These are phyloP conservation scores for Pseudotsuga menziesii DNA, from an alignment of 75 land plant species.

Conservation along the genomic window DNA sequence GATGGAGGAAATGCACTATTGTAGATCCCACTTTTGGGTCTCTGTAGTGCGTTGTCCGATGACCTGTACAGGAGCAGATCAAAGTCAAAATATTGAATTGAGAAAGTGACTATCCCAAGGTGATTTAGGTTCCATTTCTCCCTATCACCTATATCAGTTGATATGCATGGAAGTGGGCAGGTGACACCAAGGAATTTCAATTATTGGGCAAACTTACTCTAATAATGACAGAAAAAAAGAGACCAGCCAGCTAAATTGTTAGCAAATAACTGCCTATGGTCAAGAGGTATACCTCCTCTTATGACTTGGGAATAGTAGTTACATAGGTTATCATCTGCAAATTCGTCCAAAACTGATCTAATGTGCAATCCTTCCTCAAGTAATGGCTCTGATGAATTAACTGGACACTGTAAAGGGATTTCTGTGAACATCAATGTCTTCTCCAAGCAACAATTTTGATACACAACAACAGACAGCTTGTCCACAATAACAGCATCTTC, in stretches of 20 bases:
- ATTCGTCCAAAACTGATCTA: conserved; percentile 22
- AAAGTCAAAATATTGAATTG: neutral
- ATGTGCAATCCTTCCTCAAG: conserved; percentile 11
- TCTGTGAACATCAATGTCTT: conserved; percentile 16
- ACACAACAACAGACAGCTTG: conserved; percentile 23
- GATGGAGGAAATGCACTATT: conserved; percentile 19
- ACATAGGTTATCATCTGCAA: conserved; percentile 12
- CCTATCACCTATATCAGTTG: too few species aligned
- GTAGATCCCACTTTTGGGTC: conserved; percentile 20
- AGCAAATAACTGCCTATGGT: neutral
- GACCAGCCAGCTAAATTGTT: neutral
- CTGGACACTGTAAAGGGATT: conserved; percentile 14
- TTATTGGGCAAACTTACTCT: too few species aligned
- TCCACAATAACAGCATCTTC: conserved; percentile 18
- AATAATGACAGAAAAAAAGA: too few species aligned
- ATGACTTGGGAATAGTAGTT: conserved; percentile 20
- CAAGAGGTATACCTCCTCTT: conserved; percentile 15
- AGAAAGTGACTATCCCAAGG: neutral
- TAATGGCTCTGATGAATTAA: conserved; percentile 11
- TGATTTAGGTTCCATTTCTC: too few species aligned
- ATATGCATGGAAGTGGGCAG: too few species aligned
- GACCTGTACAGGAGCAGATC: conserved; percentile 9
- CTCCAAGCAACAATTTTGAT: conserved; percentile 26
- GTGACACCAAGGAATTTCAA: too few species aligned
- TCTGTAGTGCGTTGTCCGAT: conserved; percentile 26